Base-by-base conservation (phyloP, 441 rosid genomes). In the Syzygium malaccense region DNA sequence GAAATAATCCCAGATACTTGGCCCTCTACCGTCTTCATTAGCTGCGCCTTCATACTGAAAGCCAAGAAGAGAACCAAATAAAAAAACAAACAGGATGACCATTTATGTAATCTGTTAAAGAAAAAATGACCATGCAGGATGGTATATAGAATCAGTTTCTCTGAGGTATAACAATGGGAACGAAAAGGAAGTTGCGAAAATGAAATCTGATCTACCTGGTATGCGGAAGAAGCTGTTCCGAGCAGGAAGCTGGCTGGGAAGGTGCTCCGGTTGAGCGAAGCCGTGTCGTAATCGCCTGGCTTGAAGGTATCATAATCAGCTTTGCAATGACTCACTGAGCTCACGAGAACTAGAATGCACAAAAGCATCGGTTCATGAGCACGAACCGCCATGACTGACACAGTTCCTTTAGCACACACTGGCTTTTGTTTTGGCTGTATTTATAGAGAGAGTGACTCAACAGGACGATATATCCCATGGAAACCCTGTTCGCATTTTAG, bases 21-120 rank as follows among this genome's bases (percentile, higher is more conserved):
- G 90, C 85, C 90, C 90, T 89, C 37, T 83, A 4, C 88, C 90
- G 37, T 62, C 90, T 80, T 30, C 88, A 80, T 66, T 37, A 6
- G 90, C 90, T 33, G 88, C 90, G 7, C 90, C 90, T 84, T 89
- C 90, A 48, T 71, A 86, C 90, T 89, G 13, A 41, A 17, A 8
- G 45, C 41, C 8, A 17, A 17, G 17, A 30, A 32, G 26, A 56
- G 26, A 58, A 60, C 14, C 54, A 18, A 41, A 56, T n/a, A 57
- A 48, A 45, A 12, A 28, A 56, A n/a, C 33, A 37, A 57, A 32
- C 28, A 15, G 4, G 45, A 32, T 7, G 71, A 64, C 37, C 2
- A 30, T 14, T 64, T 11, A n/a, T 62, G 11, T 64, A 30, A 3
- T 62, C 8, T n/a, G n/a, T 1, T n/a, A 41, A 41, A 41, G 2